phyloP scores from a whole-genome alignment of 2,329 filamentous ascomycete species.

The Ceratocystis harringtonii region DNA sequence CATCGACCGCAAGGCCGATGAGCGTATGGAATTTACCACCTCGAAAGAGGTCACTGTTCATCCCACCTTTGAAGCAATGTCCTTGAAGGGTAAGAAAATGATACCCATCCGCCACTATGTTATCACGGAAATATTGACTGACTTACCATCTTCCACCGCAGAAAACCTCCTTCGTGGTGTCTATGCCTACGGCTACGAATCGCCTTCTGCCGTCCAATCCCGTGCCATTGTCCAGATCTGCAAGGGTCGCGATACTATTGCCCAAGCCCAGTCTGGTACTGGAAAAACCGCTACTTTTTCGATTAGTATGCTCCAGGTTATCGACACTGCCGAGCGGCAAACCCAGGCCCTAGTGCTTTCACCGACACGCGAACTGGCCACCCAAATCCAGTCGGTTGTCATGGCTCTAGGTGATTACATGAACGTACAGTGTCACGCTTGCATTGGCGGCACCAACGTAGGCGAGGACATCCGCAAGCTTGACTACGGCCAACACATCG shows the following conservation, averaged over 20 bases:
- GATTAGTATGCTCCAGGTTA: slow-evolving; percentile 90
- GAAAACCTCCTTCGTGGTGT: slow-evolving; percentile 93
- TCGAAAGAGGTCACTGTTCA: slow-evolving; percentile 95
- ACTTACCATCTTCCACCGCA: not conserved
- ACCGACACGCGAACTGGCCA: slow-evolving; percentile 89
- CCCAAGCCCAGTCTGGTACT: slow-evolving; percentile 91
- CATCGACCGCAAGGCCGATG: slow-evolving; percentile 83
- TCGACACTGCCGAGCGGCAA: slow-evolving; percentile 83
- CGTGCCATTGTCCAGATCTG: slow-evolving; percentile 97
- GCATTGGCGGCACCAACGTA: slow-evolving; percentile 94
- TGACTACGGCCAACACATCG: slow-evolving; percentile 93
- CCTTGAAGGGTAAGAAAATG: slow-evolving; percentile 54
- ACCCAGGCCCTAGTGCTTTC: slow-evolving; percentile 92
- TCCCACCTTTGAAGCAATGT: slow-evolving; percentile 90
- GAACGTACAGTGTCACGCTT: slow-evolving; percentile 98
- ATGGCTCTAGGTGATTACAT: slow-evolving; percentile 99
- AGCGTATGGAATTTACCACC: slow-evolving; percentile 95
- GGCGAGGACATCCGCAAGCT: slow-evolving; percentile 96
- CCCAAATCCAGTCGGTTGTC: slow-evolving; percentile 95
- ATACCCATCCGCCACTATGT: too few relatives aligned
- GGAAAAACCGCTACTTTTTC: slow-evolving; percentile 96
- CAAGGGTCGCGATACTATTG: slow-evolving; percentile 97
- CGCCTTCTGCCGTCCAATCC: slow-evolving; percentile 92
- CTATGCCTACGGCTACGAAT: slow-evolving; percentile 97
- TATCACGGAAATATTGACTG: not conserved